These are phyloP conservation scores for Lachancea fermentati DNA, from an alignment of 805 yeast species.

Conservation along the genomic window DNA sequence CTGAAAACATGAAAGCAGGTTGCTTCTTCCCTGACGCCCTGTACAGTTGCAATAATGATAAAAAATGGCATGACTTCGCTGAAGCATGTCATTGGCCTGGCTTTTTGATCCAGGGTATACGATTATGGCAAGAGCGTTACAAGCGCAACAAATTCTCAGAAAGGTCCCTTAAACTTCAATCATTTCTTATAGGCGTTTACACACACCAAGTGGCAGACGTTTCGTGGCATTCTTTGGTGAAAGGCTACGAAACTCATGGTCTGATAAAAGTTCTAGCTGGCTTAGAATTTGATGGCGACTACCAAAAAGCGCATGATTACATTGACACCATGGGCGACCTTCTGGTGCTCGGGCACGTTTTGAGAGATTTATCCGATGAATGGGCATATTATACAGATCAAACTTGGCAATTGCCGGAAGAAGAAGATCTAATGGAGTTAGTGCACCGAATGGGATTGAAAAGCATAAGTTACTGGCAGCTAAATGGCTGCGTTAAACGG, in stretches of 20 bases:
- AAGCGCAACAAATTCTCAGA: conserved; percentile 7
- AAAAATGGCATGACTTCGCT: conserved; percentile 38
- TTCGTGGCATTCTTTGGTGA: conserved; percentile 59
- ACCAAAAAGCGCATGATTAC: conserved; percentile 44
- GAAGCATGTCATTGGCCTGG: conserved; percentile 72
- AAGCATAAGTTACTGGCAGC: conserved; percentile 28
- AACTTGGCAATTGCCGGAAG: conserved; percentile 40
- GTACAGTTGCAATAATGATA: conserved; percentile 52
- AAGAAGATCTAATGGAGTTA: conserved; percentile 38
- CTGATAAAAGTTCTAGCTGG: conserved; percentile 45
- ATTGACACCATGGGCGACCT: conserved; percentile 65
- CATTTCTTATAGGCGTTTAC: conserved; percentile 54
- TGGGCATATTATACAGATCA: conserved; percentile 24
- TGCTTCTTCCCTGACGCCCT: conserved; percentile 67
- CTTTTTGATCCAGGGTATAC: conserved; percentile 43
- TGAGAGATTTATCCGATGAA: conserved; percentile 10
- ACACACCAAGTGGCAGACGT: conserved; percentile 62
- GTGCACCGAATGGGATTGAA: conserved; percentile 35
- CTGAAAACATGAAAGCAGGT: conserved; percentile 45
- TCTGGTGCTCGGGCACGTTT: conserved; percentile 38
- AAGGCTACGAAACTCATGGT: conserved; percentile 36
- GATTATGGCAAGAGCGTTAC: conserved; percentile 36
- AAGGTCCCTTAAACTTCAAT: conserved; percentile 36
- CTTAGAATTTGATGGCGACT: conserved; percentile 50
- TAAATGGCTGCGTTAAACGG: conserved; percentile 47